These are phyloP conservation scores for Pseudocercospora vitis DNA, from an alignment of 2,329 filamentous ascomycete genomes.

Conservation along the genomic window DNA sequence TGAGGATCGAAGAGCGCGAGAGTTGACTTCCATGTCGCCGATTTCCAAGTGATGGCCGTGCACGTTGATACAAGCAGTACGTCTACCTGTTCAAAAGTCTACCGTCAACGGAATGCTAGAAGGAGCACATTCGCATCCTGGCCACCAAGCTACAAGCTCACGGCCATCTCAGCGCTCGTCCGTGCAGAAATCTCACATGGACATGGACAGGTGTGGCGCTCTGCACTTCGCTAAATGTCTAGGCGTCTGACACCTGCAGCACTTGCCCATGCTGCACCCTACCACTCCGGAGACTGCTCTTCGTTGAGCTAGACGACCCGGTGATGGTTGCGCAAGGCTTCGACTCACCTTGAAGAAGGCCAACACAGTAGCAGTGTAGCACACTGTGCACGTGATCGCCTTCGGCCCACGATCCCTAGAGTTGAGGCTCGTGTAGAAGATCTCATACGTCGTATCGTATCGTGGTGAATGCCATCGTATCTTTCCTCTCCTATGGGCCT, in stretches of 20 bases:
- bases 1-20: too few relatives aligned
- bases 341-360: too few relatives aligned
- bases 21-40: not conserved
- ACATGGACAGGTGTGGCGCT: constrained; percentile 3
- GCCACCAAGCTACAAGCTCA: not conserved
- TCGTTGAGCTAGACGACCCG: not conserved
- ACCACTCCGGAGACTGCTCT: not conserved
- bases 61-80: constrained; percentile 1
- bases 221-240: constrained; percentile 3
- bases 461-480: not conserved
- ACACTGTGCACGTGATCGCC: not conserved
- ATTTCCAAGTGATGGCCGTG: not conserved
- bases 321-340: not conserved
- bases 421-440: not conserved
- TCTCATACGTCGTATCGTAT: not conserved
- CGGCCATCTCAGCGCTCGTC: not conserved
- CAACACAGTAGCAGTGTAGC: not conserved
- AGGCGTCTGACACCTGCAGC: constrained; percentile 8
- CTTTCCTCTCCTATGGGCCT: too few relatives aligned
- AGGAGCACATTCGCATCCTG: not conserved
- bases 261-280: not conserved
- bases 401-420: not conserved
- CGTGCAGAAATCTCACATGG: not conserved
- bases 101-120: not conserved
- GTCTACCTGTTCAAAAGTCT: not conserved